Conservation (phyloP, 139 green algal genomes). For the Yamagishiella unicocca region DNA sequence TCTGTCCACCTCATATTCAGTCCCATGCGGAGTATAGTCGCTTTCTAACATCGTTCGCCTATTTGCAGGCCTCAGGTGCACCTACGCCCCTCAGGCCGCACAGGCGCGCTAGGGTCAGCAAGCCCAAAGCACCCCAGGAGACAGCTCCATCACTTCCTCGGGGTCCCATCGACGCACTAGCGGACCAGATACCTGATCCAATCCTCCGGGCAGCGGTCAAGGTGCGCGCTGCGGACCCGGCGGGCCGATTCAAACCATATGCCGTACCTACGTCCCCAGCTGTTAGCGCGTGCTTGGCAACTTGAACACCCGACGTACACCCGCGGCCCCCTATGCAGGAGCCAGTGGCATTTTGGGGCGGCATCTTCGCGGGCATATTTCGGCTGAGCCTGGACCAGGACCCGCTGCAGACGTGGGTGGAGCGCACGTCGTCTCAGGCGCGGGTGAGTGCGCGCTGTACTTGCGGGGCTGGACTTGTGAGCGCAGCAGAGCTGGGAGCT, state of each 20-base stretch:
- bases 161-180: background rate
- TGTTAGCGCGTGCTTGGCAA: too few species aligned
- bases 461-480: background rate
- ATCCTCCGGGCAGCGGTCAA: constrained; percentile 45
- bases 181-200: constrained; percentile 42
- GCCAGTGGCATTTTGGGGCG: constrained; percentile 65
- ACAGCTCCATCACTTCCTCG: background rate
- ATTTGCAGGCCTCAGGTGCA: constrained; percentile 3
- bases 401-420: constrained; percentile 31
- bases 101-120: background rate
- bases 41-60: background rate
- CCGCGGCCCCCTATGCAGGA: constrained; percentile 50
- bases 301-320: too few species aligned
- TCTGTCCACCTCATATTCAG: too few species aligned
- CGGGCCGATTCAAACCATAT: too few species aligned
- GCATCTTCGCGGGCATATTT: constrained; percentile 59
- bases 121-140: background rate
- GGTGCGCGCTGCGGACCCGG: constrained; percentile 20
- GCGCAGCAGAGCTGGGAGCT: too few species aligned
- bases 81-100: background rate
- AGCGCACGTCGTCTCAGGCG: constrained; percentile 23
- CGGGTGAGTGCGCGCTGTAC: background rate
- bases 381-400: constrained; percentile 53
- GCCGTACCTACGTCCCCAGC: too few species aligned
- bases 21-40: too few species aligned